Percentiles rank a stretch among this genome's conserved stretches.
Evolutionary conservation across 2,329 filamentous ascomycete species (phyloP).

Genomic region (Cladophialophora immunda): DNA sequence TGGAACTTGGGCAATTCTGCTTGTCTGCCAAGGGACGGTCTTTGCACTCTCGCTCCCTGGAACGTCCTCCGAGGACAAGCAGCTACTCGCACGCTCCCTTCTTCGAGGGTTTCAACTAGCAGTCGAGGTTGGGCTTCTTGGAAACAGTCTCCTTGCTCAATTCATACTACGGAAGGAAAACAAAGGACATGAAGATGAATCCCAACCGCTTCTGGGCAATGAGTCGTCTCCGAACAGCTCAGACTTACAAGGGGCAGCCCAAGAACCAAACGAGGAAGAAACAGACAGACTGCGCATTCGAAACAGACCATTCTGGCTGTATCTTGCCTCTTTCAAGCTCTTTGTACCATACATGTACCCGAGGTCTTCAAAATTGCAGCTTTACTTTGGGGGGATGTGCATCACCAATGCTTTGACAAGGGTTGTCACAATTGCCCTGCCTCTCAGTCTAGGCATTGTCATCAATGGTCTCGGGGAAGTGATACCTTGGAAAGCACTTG

Average conservation of each 20-base stretch:
- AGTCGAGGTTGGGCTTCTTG: slow-evolving; percentile 13
- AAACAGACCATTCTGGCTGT: slow-evolving; percentile 63
- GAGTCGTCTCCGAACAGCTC: slow-evolving; percentile 52
- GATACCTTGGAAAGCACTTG: slow-evolving; percentile 63
- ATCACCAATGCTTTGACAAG: slow-evolving; percentile 75
- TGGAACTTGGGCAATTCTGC: slow-evolving; percentile 68
- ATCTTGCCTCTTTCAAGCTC: slow-evolving; percentile 76
- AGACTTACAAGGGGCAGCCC: slow-evolving; percentile 63
- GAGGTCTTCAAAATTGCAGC: slow-evolving; percentile 70
- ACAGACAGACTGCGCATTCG: slow-evolving; percentile 52
- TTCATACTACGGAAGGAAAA: background rate
- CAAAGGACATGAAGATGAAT: slow-evolving; percentile 25
- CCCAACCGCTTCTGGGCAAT: slow-evolving; percentile 50
- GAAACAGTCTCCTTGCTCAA: background rate
- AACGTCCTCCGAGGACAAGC: background rate
- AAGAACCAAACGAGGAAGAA: slow-evolving; percentile 66
- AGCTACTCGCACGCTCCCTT: background rate
- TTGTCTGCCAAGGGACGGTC: slow-evolving; percentile 60
- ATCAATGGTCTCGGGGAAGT: slow-evolving; percentile 71
- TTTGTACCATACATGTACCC: slow-evolving; percentile 85
- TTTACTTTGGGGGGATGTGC: slow-evolving; percentile 72
- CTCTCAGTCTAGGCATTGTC: slow-evolving; percentile 82
- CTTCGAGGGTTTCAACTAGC: slow-evolving; percentile 37
- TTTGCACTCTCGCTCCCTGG: slow-evolving; percentile 12
- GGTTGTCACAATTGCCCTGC: slow-evolving; percentile 77